Evolutionary conservation across 179 eudicot genomes (phyloP), one percentile per base, ranked within the genome.

Genomic region (Silene noctiflora): DNA sequence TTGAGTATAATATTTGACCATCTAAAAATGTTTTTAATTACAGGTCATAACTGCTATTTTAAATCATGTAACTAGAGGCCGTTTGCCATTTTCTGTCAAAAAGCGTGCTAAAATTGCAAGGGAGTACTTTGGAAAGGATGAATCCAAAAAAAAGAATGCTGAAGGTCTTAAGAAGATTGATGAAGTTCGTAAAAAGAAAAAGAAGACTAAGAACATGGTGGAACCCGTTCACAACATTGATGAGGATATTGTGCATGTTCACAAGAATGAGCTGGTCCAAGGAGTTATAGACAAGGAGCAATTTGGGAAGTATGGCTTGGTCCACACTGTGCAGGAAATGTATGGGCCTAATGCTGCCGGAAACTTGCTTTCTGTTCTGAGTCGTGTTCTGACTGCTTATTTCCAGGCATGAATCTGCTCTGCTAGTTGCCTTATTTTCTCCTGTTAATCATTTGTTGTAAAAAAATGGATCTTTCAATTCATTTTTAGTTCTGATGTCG

Each of bases 241-340:
- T 72, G 98, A 96, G 85, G 89, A 91, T 73, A 76, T 84, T 72
- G 86, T 96, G 75, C 81, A 90, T 74, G 82, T 96, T 76, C 81
- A 89, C 81, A 96, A 90, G 73, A 96, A 96, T 78, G 97, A 96
- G 85, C 86, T 93, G 67, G 96, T 96, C 67, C 94, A 87, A 82
- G 99, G 99, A 81, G 97, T 96, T 74, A 90, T 96, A 73, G 99
- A 96, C 88, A 93, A 96, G 86, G 98, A 96, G 82, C 99, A 96
- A 86, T 96, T 93, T 88, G 98, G 96, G 74, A 91, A 93, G 88
- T 96, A 87, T 88, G 99, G 98, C 21, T 82, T 96, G 86, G 96
- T 93, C 76, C 99, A 96, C 77, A 91, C 96, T 0, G 93, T 96
- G 80, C 99, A 96, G 85, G 99, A 96, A 87, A 92, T 96, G 76